These are phyloP conservation scores for Pezicula carpinea DNA, from an alignment of 2,329 filamentous ascomycete genomes.

Conservation along the genomic window DNA sequence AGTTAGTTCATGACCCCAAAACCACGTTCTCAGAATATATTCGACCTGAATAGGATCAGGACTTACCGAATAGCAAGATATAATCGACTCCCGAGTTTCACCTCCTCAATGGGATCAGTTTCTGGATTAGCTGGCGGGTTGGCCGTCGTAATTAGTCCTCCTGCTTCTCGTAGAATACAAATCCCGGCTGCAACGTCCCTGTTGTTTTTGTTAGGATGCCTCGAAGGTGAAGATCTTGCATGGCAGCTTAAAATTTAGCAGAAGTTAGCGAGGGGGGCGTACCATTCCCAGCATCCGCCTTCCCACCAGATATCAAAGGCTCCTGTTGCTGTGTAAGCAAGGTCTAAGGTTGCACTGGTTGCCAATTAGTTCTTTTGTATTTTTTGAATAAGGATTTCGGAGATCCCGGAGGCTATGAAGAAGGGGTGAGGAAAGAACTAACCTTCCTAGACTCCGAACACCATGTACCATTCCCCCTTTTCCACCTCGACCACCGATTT, in stretches of 20 bases:
- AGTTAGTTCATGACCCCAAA: background rate
- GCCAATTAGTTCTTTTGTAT: background rate
- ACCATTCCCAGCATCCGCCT: slow-evolving; percentile 78
- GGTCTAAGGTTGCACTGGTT: slow-evolving; percentile 62
- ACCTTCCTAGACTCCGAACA: slow-evolving; percentile 62
- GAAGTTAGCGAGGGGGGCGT: slow-evolving; percentile 18
- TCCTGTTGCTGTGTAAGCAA: slow-evolving; percentile 72
- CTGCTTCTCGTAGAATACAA: slow-evolving; percentile 68
- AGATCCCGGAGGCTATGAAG: background rate
- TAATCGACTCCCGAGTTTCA: slow-evolving; percentile 59
- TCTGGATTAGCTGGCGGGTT: slow-evolving; percentile 60
- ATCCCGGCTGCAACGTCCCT: slow-evolving; percentile 74
- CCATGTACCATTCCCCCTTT: slow-evolving; percentile 78
- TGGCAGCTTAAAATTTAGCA: background rate
- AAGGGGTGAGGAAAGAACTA: slow-evolving; percentile 9
- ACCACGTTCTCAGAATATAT: background rate
- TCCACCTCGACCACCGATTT: slow-evolving; percentile 55
- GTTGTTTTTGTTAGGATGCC: background rate
- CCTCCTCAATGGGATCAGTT: slow-evolving; percentile 53
- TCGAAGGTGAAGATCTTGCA: slow-evolving; percentile 5
- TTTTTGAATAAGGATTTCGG: background rate
- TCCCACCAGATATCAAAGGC: slow-evolving; percentile 81
- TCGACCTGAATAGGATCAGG: too few species aligned
- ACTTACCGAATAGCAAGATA: slow-evolving; percentile 64
- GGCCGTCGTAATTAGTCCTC: slow-evolving; percentile 68